Percentiles rank a stretch among this genome's conserved stretches.
phyloP scores from a whole-genome alignment of 306 rosid genomes.

The Quercus dentata region DNA sequence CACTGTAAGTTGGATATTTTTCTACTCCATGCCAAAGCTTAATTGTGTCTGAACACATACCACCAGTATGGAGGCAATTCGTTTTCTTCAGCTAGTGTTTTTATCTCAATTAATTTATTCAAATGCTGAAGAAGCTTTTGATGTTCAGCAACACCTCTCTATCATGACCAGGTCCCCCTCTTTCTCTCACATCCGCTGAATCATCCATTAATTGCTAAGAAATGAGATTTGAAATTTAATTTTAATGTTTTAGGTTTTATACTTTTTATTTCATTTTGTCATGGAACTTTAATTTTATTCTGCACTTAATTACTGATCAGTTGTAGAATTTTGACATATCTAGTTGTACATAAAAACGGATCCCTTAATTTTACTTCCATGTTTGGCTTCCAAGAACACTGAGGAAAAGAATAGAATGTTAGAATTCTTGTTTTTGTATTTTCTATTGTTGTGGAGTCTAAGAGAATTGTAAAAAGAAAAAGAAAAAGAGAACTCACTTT shows the following conservation, averaged over 20 bases:
- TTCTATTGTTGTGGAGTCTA: not conserved
- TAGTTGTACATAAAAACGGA: not conserved
- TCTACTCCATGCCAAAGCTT: too few relatives aligned
- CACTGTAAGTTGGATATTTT: too few relatives aligned
- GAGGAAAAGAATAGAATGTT: not conserved
- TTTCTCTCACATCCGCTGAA: not conserved
- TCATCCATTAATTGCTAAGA: not conserved
- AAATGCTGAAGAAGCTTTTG: slow-evolving; percentile 48
- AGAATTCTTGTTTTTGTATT: not conserved
- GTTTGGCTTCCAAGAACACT: not conserved
- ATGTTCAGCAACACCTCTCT: slow-evolving; percentile 69
- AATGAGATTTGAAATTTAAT: not conserved
- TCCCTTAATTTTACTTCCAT: not conserved
- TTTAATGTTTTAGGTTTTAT: not conserved
- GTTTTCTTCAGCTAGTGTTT: slow-evolving; percentile 19
- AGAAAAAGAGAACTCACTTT: too few relatives aligned
- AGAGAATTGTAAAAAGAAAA: not conserved
- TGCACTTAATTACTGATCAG: not conserved
- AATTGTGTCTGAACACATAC: too few relatives aligned
- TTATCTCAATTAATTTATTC: slow-evolving; percentile 25
- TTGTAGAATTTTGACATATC: not conserved
- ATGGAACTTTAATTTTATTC: not conserved
- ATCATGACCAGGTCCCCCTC: slow-evolving; percentile 64
- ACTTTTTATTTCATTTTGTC: not conserved
- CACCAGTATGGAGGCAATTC: slow-evolving; percentile 8